Base-by-base conservation (phyloP, 2,329 filamentous ascomycete genomes). In the Venturia effusa region DNA sequence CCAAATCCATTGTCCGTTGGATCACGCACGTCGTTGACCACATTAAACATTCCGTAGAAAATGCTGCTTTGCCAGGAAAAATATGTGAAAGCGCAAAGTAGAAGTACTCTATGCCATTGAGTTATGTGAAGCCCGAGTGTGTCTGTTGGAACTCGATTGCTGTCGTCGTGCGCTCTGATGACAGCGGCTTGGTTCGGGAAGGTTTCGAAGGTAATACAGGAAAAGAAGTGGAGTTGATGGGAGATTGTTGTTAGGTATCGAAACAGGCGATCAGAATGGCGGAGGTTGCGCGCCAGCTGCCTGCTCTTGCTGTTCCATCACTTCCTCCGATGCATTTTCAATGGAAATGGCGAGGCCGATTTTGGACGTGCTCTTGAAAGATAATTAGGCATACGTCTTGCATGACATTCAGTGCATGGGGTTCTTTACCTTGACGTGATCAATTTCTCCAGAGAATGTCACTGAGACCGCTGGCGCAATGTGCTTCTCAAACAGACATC, bases 401-500 rank as follows among this genome's bases (percentile, higher is more conserved):
- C 65, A 57, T 39, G 62, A n/a, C 57, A 37, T 39, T 57, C 7
- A n/a, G n/a, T 24, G 30, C 41, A 34, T 10, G n/a, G 10, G 17
- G 34, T 15, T 57, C 82, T 90, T 76, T 84, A 97, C 94, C 81
- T 92, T 92, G 71, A 87, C 86, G 79, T 99, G 93, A 78, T 99
- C 94, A 73, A 99, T 90, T 75, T 97, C 94, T 69, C 92, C 93
- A 64, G 92, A 91, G 78, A 99, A 96, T 65, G 92, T 96, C 79
- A 99, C 86, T 75, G 88, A 89, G 65, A 99, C 92, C 34, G 92
- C 89, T 68, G 92, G 91, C 37, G 92, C 92, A 72, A 99, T 90
- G 73, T 92, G 88, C 86, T 97, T 97, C 83, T 99, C 94, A 69
- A 97, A 80, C 72, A 97, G 79, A 74, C 91, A 94, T 77, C 89